Evolutionary conservation across 2,329 filamentous ascomycete genomes (phyloP).

Genomic region (Claviceps capensis): DNA sequence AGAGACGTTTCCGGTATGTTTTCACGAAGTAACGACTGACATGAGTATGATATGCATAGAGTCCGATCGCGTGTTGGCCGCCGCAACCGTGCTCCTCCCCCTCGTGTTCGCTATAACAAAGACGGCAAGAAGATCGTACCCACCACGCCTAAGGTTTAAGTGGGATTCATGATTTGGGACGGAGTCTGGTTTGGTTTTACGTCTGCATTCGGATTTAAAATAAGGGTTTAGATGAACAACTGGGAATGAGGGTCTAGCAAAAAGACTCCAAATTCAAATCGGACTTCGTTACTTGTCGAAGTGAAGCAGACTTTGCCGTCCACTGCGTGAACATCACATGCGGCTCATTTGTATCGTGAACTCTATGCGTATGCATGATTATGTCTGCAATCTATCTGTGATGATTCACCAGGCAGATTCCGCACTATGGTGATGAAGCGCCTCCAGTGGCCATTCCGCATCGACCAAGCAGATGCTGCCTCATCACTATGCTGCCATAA

Average conservation of each 20-base stretch:
- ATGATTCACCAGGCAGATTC: neutral
- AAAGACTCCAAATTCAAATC: slow-evolving; percentile 12
- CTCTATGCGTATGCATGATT: neutral
- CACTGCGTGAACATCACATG: neutral
- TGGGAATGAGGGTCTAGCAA: slow-evolving; percentile 16
- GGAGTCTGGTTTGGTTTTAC: slow-evolving; percentile 24
- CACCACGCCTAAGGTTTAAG: slow-evolving; percentile 34
- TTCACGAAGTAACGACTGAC: slow-evolving; percentile 6
- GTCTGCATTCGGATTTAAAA: slow-evolving; percentile 20
- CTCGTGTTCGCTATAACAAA: slow-evolving; percentile 99
- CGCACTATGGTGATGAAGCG: neutral
- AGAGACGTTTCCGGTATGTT: slow-evolving; percentile 14
- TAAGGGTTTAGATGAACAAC: slow-evolving; percentile 22
- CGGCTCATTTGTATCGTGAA: neutral
- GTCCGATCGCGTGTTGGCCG: slow-evolving; percentile 93
- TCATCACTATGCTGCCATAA: too few relatives aligned
- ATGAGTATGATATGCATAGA: slow-evolving; percentile 39
- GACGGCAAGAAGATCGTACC: slow-evolving; percentile 99
- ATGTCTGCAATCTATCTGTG: neutral
- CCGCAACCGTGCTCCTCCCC: slow-evolving; percentile 96
- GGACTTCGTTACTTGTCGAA: slow-evolving; percentile 11
- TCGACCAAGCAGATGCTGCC: too few relatives aligned
- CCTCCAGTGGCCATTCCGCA: neutral
- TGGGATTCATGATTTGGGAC: slow-evolving; percentile 19
- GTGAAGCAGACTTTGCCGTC: neutral